phyloP scores from a whole-genome alignment of 2,329 filamentous ascomycete genomes.

The Aspergillus pseudoglaucus region DNA sequence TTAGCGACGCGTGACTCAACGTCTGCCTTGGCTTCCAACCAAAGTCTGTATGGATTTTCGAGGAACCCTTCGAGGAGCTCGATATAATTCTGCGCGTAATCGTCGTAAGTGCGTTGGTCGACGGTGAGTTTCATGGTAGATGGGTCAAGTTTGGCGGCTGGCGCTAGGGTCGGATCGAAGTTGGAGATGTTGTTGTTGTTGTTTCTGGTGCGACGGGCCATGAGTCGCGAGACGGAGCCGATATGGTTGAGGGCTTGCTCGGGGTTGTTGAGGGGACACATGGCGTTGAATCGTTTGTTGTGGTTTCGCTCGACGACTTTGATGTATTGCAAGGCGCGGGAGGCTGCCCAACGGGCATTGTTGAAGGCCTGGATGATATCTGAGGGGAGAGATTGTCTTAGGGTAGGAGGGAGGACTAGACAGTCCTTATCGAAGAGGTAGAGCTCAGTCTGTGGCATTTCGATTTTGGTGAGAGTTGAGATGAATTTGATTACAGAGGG shows the following conservation, averaged over 20 bases:
- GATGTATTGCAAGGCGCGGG: slow-evolving; percentile 7
- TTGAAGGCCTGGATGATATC: slow-evolving; percentile 7
- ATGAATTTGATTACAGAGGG: not conserved
- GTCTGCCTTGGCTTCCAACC: slow-evolving; percentile 7
- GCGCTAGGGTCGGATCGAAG: slow-evolving; percentile 12
- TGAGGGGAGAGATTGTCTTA: slow-evolving; percentile 6
- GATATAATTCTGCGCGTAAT: slow-evolving; percentile 6
- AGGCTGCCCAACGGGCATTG: slow-evolving; percentile 12
- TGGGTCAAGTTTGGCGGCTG: slow-evolving; percentile 20
- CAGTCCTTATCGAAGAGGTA: slow-evolving; percentile 11
- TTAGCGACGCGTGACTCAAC: slow-evolving; percentile 9
- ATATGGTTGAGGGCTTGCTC: slow-evolving; percentile 8
- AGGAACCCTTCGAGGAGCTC: slow-evolving; percentile 6
- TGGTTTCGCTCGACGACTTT: slow-evolving; percentile 11
- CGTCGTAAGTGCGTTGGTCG: slow-evolving; percentile 14
- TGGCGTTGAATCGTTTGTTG: slow-evolving; percentile 15
- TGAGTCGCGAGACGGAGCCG: slow-evolving; percentile 20
- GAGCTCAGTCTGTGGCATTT: not conserved
- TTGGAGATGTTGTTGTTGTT: slow-evolving; percentile 5
- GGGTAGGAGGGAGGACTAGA: slow-evolving; percentile 11
- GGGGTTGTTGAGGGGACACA: slow-evolving; percentile 16
- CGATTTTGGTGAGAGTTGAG: not conserved
- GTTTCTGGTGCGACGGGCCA: slow-evolving; percentile 12
- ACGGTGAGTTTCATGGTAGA: slow-evolving; percentile 17
- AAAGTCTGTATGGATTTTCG: slow-evolving; percentile 8